Evolutionary conservation across 208 protist species (phyloP).

Genomic region (Leishmania tarentolae): DNA sequence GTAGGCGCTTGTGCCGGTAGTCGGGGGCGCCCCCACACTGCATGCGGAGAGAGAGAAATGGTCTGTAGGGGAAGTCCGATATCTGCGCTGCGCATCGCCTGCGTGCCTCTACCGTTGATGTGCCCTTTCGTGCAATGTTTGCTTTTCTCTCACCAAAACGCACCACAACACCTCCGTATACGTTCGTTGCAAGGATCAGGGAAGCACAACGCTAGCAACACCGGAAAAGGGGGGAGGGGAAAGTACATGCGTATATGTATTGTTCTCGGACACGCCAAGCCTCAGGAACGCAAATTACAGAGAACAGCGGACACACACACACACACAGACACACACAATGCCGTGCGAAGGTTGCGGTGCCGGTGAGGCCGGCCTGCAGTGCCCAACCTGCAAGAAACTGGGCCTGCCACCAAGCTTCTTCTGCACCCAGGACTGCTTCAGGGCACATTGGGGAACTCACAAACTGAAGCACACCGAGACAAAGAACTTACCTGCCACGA

Average conservation of each 20-base stretch:
- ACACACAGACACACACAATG: constrained; percentile 33
- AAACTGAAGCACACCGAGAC: constrained; percentile 85
- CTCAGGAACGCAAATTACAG: neutral
- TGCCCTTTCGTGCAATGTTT: neutral
- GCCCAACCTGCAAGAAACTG: constrained; percentile 91
- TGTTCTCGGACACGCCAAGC: too few relatives aligned
- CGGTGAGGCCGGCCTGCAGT: constrained; percentile 78
- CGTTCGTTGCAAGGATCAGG: neutral
- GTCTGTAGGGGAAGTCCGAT: neutral
- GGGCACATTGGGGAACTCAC: constrained; percentile 84
- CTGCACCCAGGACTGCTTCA: constrained; percentile 90
- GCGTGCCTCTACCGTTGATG: neutral
- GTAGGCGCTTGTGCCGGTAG: neutral
- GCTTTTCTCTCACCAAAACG: neutral
- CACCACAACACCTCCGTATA: too few relatives aligned
- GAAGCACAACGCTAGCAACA: neutral
- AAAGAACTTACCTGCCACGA: constrained; percentile 57
- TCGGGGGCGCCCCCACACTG: too few relatives aligned
- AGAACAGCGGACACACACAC: neutral
- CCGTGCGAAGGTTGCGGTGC: constrained; percentile 88
- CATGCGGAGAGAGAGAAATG: neutral
- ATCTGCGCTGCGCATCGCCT: neutral
- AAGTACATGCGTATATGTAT: neutral
- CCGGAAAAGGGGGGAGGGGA: neutral
- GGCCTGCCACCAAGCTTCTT: constrained; percentile 89